Evolutionary conservation across 495 filamentous ascomycete species (phyloP), one percentile per base, ranked within the genome.

Genomic region (Aspergillus taichungensis): DNA sequence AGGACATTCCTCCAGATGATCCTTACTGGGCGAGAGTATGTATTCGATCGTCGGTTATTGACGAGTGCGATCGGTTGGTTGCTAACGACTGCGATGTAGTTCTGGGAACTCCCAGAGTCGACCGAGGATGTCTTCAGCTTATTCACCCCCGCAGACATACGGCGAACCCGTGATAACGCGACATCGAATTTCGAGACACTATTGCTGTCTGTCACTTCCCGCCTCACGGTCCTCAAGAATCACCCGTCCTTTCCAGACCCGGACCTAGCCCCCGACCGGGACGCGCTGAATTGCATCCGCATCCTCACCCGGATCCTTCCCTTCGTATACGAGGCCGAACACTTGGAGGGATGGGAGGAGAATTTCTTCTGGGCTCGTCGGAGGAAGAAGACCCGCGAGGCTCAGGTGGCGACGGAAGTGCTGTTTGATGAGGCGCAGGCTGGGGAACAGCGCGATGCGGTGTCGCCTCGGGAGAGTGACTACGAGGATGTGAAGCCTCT

Each of bases 21-120:
- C 74, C 81, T 9, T 97, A 94, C 71, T 99, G 92, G 92, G 78
- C 87, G 43, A 86, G 88, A 54, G 88, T 94, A 64, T 40, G 62
- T 55, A 32, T 45, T 8, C 38, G 6, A 8, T 10, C 34, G 31
- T 48, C n/a, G 27, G 41, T 14, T 9, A 12, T 33, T 34, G 33
- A 37, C 41, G 34, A 31, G 24, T 9, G 31, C 10, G 38, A 37
- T 32, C 28, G 38, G 43, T 62, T 28, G 38, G 43, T 62, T 28
- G 59, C 41, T 44, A 31, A 45, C 46, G n/a, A 24, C 13, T 33
- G 30, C 29, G 1, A 33, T 37, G 8, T 55, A 95, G 89, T 99
- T 96, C 70, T 96, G 91, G 88, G 87, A 96, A 67, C 83, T 99
- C 14, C 92, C 94, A 50, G 94, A 97, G 66, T 89, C 88, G 10